These are phyloP conservation scores for Monosporascus sp. DNA, from an alignment of 2,329 filamentous ascomycete species.

Conservation along the genomic window DNA sequence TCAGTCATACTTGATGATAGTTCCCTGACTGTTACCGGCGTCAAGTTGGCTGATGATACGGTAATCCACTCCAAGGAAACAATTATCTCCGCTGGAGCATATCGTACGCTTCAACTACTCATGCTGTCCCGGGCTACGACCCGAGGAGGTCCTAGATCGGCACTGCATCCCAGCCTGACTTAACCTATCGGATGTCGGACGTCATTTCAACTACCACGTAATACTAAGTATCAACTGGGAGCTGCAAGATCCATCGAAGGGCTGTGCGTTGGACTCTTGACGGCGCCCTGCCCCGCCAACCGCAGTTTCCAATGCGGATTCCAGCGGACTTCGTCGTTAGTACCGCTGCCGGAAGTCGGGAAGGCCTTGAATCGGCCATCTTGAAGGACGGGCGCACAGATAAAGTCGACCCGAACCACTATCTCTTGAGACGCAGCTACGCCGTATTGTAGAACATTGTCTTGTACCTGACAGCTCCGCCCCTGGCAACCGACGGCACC, in stretches of 20 bases:
- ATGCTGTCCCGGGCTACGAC: constrained; percentile 18
- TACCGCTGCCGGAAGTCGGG: constrained; percentile 7
- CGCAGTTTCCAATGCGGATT: constrained; percentile 11
- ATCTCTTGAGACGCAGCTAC: constrained; percentile 12
- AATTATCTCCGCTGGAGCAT: constrained; percentile 12
- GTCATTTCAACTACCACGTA: constrained; percentile 15
- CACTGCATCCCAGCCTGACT: constrained; percentile 12
- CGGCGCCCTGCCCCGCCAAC: constrained; percentile 14
- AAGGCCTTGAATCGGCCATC: constrained; percentile 11
- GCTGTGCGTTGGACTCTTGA: constrained; percentile 18
- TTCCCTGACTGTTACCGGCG: constrained; percentile 4
- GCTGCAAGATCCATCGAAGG: constrained; percentile 16
- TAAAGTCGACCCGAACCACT: constrained; percentile 2
- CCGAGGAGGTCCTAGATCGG: constrained; percentile 5
- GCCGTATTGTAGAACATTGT: constrained; percentile 20
- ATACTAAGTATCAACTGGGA: constrained; percentile 17
- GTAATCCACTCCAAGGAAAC: constrained; percentile 6
- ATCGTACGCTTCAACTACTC: constrained; percentile 14
- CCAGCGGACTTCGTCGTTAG: constrained; percentile 12
- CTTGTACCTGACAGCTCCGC: constrained; percentile 11
- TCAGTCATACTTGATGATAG: constrained; percentile 8
- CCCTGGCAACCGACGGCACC: constrained; percentile 8
- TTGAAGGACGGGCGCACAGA: constrained; percentile 16
- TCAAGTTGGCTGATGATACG: constrained; percentile 8
- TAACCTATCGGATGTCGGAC: constrained; percentile 12